Evolutionary conservation across 257 asterid species (phyloP).

Genomic region (Anisodus tanguticus): DNA sequence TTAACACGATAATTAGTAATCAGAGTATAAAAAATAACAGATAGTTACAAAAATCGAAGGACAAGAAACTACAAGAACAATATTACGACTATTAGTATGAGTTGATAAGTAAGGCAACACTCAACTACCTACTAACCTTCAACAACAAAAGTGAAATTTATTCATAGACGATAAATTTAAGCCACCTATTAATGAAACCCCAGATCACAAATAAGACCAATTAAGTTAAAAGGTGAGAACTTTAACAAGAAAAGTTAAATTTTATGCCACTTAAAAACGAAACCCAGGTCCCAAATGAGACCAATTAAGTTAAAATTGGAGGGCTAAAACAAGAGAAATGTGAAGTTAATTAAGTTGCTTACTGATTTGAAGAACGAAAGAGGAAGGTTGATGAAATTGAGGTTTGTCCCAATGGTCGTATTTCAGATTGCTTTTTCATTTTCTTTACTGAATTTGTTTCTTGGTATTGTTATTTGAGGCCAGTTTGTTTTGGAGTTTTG

Average conservation of each 20-base stretch:
- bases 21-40: no score
- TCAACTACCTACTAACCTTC: not conserved
- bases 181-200: not conserved
- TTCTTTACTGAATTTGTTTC: not conserved
- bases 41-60: no score
- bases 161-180: no score
- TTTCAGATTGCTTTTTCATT: constrained; percentile 36
- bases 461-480: not conserved
- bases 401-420: constrained; percentile 70
- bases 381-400: constrained; percentile 60
- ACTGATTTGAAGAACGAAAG: constrained; percentile 62
- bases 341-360: not conserved
- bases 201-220: not conserved
- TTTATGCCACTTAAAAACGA: not conserved
- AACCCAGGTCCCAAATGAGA: not conserved
- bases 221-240: not conserved
- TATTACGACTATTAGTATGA: no score
- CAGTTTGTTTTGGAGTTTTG: not conserved
- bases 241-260: no score
- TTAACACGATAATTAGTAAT: no score
- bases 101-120: no score
- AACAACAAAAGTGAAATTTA: not conserved
- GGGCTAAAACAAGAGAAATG: no score
- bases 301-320: no score
- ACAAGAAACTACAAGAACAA: no score